Percentiles rank a stretch among this genome's conserved stretches.
These are phyloP conservation scores for Zygosaccharomyces kombuchaensis DNA, from an alignment of 805 yeast genomes.

Conservation along the genomic window DNA sequence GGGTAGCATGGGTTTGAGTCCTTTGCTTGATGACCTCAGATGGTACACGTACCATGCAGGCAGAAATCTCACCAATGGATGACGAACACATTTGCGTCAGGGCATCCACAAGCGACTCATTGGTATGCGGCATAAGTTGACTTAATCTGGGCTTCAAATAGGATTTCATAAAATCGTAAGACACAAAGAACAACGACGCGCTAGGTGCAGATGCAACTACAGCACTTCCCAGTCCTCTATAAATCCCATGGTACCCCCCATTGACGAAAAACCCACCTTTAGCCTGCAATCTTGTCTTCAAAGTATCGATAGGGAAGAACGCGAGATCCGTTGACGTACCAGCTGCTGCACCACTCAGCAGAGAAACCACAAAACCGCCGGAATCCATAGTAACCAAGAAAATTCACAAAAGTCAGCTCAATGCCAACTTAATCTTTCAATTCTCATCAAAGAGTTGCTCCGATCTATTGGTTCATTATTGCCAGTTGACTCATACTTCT, in stretches of 20 bases:
- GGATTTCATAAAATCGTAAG: conserved; percentile 73
- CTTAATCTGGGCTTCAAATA: conserved; percentile 38
- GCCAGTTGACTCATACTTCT: not conserved
- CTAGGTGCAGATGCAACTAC: conserved; percentile 93
- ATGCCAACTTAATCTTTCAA: not conserved
- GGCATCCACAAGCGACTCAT: conserved; percentile 37
- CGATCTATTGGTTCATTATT: not conserved
- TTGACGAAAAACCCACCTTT: conserved; percentile 87
- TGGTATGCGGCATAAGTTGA: conserved; percentile 17
- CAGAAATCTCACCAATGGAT: conserved; percentile 85
- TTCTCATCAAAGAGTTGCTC: not conserved
- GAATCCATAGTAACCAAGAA: conserved; percentile 14
- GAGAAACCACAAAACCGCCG: conserved; percentile 29
- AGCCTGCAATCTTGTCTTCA: conserved; percentile 93
- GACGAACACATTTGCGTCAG: conserved; percentile 82
- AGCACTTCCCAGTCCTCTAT: conserved; percentile 88
- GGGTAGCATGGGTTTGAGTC: conserved; percentile 65
- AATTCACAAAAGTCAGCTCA: not conserved
- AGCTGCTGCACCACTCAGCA: conserved; percentile 83
- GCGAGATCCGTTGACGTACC: conserved; percentile 94
- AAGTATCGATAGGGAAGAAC: conserved; percentile 93
- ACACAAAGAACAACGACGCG: conserved; percentile 71
- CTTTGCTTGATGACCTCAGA: conserved; percentile 95
- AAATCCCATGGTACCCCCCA: conserved; percentile 92
- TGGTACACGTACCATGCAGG: conserved; percentile 92